Base-by-base conservation (phyloP, 306 rosid species). In the Purshia tridentata region DNA sequence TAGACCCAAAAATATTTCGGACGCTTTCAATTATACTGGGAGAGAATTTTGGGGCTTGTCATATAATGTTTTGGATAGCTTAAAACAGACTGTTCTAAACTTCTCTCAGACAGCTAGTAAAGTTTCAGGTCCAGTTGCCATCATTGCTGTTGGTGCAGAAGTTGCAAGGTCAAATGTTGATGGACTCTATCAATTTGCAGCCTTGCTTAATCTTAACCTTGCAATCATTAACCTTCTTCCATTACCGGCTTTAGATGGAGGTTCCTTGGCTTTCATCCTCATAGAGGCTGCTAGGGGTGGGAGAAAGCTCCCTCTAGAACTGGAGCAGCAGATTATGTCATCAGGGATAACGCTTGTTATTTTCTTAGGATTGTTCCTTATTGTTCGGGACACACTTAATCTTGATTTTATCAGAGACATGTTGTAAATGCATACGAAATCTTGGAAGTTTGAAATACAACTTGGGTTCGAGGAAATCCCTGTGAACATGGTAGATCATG, bases 221-320 rank as follows among this genome's bases (percentile, higher is more conserved):
- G 98, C 97, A 2, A 84, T 92, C 61, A 88, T 92, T 70, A 92
- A 92, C 82, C 98, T 92, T 65, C 97, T 92, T 46, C 98, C 98
- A 6, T 76, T 92, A 61, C 98, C 96, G 29, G 98, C 98, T 60
- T 83, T 92, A 62, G 98, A 92, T 65, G 98, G 98, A 39, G 97
- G 98, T 42, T 58, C 96, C 13, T 81, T 92, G 89, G 97, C 98
- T 39, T 81, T 92, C 77, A 83, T 92, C 68, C 91, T 88, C 50
- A 60, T 92, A 65, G 97, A 92, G 81, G 98, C 92, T n/a, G 98
- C 84, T 35, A 87, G 98, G 78, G 99, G 99, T 6, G 99, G 99
- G 69, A 85, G 95, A 75, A 91, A 94, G 82, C 87, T 91, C 29
- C 98, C 99, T 44, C 15, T 88, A 49, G 99, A 91, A 80, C 81